phyloP scores from a whole-genome alignment of 345 rosid genomes.

The Heritiera littoralis region DNA sequence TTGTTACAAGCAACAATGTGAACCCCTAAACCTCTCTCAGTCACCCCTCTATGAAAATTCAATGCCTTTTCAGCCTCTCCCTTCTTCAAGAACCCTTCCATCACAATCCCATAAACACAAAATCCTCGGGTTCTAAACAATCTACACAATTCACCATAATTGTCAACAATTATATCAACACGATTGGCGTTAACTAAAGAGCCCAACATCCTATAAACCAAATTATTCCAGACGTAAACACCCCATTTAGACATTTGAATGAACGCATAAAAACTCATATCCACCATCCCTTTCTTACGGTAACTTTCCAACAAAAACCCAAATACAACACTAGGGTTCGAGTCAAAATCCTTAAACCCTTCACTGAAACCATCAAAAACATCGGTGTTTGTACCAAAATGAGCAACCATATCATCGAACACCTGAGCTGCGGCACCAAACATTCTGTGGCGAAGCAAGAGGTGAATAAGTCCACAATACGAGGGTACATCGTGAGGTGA shows the following conservation, averaged over 20 bases:
- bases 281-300: slow-evolving; percentile 36
- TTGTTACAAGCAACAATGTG: slow-evolving; percentile 50
- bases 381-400: slow-evolving; percentile 26
- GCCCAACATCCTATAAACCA: slow-evolving; percentile 32
- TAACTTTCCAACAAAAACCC: slow-evolving; percentile 44
- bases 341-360: neutral
- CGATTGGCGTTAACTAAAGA: slow-evolving; percentile 33
- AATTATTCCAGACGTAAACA: slow-evolving; percentile 20
- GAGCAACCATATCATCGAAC: slow-evolving; percentile 40
- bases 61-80: slow-evolving; percentile 41
- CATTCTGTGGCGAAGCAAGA: slow-evolving; percentile 38
- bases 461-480: slow-evolving; percentile 34
- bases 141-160: slow-evolving; percentile 35
- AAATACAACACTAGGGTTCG: slow-evolving; percentile 23
- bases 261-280: slow-evolving; percentile 31
- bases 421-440: slow-evolving; percentile 36
- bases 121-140: slow-evolving; percentile 12
- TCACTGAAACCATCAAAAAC: slow-evolving; percentile 22
- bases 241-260: slow-evolving; percentile 25
- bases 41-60: slow-evolving; percentile 33
- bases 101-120: slow-evolving; percentile 36
- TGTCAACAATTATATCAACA: slow-evolving; percentile 32
- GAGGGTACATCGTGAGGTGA: slow-evolving; percentile 25
- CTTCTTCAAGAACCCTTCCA: slow-evolving; percentile 41
- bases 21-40: slow-evolving; percentile 33